Evolutionary conservation across 1,284 basidiomycete species (phyloP), one percentile per base, ranked within the genome.

Genomic region (Heliocybe sulcata): DNA sequence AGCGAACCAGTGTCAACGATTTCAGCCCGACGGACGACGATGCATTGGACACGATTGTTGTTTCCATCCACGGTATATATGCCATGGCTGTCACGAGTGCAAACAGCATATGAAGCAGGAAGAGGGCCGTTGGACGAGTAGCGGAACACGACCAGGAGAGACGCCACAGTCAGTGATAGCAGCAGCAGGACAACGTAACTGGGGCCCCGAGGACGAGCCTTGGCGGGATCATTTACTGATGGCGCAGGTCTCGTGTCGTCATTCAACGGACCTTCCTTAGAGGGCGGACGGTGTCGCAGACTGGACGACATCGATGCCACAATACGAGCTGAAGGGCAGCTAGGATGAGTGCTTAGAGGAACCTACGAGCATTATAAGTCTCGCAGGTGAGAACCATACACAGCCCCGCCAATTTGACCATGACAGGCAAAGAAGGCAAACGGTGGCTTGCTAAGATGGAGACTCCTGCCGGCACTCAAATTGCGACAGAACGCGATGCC

Each of bases 31-130:
- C 76, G 66, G 23, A 89, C 72, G 26, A 83, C 73, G 33, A 89
- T 71, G 62, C 86, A 89, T 59, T 88, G 77, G 1, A 73, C 76
- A 49, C 66, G 71, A 14, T 75, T 67, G 55, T 77, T 75, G 26
- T 65, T 55, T 14, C 67, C 66, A 63, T 88, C 82, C 16, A 87
- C 82, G 11, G 82, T 85, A 59, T 86, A 85, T 51, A 88, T 75
- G 38, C 71, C 69, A 45, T 71, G 60, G 23, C 73, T 73, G 22
- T 76, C 69, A 50, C 63, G 71, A 23, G 85, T 81, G 64, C 86
- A 89, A 12, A 89, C 61, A 2, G 79, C 82, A 61, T 86, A 87
- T 1, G 70, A 61, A 12, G 66, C 59, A 11, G 64, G 59, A 16
- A 66, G 57, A 29, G 38, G n/a, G 11, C 8, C 27, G n/a, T 25